Percentiles rank a stretch among this genome's conserved stretches.
Evolutionary conservation across 2,329 filamentous ascomycete species (phyloP).

Genomic region (Endoconidiophora polonica): DNA sequence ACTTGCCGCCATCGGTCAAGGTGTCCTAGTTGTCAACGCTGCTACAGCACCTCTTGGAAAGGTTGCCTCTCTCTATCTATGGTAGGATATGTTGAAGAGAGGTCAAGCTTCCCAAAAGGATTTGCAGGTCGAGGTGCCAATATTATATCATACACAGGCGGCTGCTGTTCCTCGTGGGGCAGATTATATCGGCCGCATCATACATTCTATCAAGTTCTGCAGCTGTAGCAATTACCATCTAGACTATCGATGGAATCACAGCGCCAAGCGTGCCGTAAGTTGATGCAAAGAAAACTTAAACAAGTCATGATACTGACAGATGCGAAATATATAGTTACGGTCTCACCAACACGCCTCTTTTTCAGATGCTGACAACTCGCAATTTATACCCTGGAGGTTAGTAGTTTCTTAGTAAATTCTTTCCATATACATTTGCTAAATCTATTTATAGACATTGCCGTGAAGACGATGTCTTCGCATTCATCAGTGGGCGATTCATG

Average conservation of each 20-base stretch:
- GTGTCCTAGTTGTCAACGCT: constrained; percentile 9
- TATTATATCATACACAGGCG: constrained; percentile 8
- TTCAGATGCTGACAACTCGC: constrained; percentile 1
- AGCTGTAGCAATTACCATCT: neutral
- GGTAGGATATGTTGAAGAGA: constrained; percentile 11
- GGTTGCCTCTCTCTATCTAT: constrained; percentile 4
- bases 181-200: constrained; percentile 1
- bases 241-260: neutral
- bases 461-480: constrained; percentile 10
- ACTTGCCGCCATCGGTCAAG: constrained; percentile 9
- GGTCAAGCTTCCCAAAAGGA: constrained; percentile 7
- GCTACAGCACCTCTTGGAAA: constrained; percentile 3
- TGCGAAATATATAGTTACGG: neutral
- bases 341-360: constrained; percentile 6
- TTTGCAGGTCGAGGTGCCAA: constrained; percentile 4
- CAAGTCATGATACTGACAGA: too few relatives aligned
- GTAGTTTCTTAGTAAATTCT: neutral
- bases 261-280: neutral
- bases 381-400: constrained; percentile 3
- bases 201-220: neutral
- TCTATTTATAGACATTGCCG: constrained; percentile 1
- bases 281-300: too few relatives aligned
- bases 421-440: neutral
- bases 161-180: constrained; percentile 2
- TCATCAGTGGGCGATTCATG: constrained; percentile 12